A percentile compares a stretch with the other conserved stretches of the same genome.
These are phyloP conservation scores for Aspergillus amoenus DNA, from an alignment of 2,329 filamentous ascomycete genomes.

Conservation along the genomic window DNA sequence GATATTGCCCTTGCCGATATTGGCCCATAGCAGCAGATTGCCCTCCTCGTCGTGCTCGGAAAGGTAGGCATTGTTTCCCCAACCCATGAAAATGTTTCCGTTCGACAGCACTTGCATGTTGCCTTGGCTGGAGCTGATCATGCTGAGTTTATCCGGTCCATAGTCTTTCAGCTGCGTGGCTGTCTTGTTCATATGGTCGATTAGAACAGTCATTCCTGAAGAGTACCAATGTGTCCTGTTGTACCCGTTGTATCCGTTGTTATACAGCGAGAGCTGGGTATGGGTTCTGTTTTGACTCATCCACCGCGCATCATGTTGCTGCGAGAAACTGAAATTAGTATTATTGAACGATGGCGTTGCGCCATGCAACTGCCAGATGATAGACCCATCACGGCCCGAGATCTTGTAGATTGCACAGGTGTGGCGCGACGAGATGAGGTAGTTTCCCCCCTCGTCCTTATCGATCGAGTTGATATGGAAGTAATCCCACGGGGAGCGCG, in stretches of 20 bases:
- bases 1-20: constrained; percentile 31
- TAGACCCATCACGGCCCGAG: constrained; percentile 38
- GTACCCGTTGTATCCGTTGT: constrained; percentile 44
- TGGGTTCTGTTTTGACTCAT: constrained; percentile 39
- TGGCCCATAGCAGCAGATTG: constrained; percentile 38
- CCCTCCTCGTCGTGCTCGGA: constrained; percentile 41
- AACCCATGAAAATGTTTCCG: constrained; percentile 40
- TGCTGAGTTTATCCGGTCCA: constrained; percentile 20
- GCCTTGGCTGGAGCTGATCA: constrained; percentile 40
- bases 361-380: constrained; percentile 41
- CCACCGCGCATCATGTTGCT: constrained; percentile 44
- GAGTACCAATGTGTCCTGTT: constrained; percentile 40
- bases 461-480: constrained; percentile 47
- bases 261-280: constrained; percentile 40
- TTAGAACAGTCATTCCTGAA: constrained; percentile 39
- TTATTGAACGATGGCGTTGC: constrained; percentile 37
- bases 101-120: constrained; percentile 41
- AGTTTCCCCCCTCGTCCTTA: constrained; percentile 42
- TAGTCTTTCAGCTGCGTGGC: constrained; percentile 37
- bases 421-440: constrained; percentile 43
- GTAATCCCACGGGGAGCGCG: constrained; percentile 47
- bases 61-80: constrained; percentile 43
- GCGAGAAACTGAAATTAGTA: constrained; percentile 44
- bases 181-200: constrained; percentile 37
- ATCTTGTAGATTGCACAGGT: constrained; percentile 43